A percentile compares a stretch with the other conserved stretches of the same genome.
Evolutionary conservation across 495 filamentous ascomycete genomes (phyloP).

Genomic region (Xylaria acuta): DNA sequence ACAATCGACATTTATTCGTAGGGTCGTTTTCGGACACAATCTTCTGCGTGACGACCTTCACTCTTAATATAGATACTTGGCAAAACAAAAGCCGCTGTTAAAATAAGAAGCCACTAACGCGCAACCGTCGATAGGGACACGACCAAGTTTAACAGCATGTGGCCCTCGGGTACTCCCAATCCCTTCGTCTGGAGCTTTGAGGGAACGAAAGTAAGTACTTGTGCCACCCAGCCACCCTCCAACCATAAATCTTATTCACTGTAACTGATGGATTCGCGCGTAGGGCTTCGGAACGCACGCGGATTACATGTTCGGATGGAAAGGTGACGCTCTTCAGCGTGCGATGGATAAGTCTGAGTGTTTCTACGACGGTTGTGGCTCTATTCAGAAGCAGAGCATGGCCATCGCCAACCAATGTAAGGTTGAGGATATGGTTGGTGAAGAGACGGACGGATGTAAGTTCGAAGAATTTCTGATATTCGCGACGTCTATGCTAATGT

Average conservation of each 20-base stretch:
- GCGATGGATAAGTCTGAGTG: conserved; percentile 51
- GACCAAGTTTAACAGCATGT: conserved; percentile 53
- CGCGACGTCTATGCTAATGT: not conserved
- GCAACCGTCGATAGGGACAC: conserved; percentile 40
- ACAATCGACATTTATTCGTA: not conserved
- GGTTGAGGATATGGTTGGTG: conserved; percentile 18
- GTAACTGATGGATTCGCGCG: too few species aligned
- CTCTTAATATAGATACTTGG: not conserved
- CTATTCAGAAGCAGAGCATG: conserved; percentile 17
- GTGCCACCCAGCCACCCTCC: too few species aligned
- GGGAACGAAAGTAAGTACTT: conserved; percentile 24
- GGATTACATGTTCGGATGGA: conserved; percentile 57
- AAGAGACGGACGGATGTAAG: conserved; percentile 18
- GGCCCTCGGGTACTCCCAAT: conserved; percentile 53
- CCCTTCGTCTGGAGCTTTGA: conserved; percentile 56
- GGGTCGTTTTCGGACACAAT: not conserved
- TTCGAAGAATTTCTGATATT: not conserved
- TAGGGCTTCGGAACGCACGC: conserved; percentile 49
- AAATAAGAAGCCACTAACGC: not conserved
- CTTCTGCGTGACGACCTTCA: not conserved
- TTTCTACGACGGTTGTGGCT: conserved; percentile 52
- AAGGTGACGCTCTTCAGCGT: conserved; percentile 50
- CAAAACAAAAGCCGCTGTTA: too few species aligned
- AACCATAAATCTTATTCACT: too few species aligned
- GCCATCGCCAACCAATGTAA: conserved; percentile 8